Percentiles rank a stretch among this genome's conserved stretches.
Evolutionary conservation across 2,329 filamentous ascomycete species (phyloP).

Genomic region (Epicoccum sorghinum): DNA sequence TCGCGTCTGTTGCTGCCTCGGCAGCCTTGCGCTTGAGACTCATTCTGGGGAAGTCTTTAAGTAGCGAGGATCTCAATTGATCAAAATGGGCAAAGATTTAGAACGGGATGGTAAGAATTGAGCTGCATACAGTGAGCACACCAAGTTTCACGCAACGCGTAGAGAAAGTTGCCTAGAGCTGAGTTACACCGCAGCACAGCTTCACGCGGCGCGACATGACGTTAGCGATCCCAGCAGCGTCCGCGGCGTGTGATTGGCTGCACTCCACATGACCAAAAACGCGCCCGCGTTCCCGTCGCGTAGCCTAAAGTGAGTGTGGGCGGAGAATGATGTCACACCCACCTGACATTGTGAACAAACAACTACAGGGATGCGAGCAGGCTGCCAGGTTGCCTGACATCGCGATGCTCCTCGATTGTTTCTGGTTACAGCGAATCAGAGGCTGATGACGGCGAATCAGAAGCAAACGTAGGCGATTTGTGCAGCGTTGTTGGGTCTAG

Average conservation of each 20-base stretch:
- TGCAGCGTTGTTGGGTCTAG: conserved; percentile 1
- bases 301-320: neutral
- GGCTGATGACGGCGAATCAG: no score
- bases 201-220: conserved; percentile 15
- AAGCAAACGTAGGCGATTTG: neutral
- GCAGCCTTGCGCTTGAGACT: conserved; percentile 59
- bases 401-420: neutral
- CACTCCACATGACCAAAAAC: conserved; percentile 18
- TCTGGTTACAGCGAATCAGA: conserved; percentile 12
- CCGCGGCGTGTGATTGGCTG: conserved; percentile 21
- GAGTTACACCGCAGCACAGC: conserved; percentile 8
- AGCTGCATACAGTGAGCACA: neutral
- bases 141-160: no score
- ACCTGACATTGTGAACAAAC: neutral
- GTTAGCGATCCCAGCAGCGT: conserved; percentile 10
- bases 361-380: conserved; percentile 26
- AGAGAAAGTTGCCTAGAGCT: neutral
- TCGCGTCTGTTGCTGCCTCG: conserved; percentile 51
- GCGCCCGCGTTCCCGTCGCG: conserved; percentile 19
- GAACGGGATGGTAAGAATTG: no score
- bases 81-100: neutral
- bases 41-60: conserved; percentile 37
- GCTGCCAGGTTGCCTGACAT: conserved; percentile 15
- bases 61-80: neutral
- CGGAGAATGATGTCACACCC: conserved; percentile 27